These are phyloP conservation scores for Metarhizium sp. DNA, from an alignment of 2,329 filamentous ascomycete genomes.

Conservation along the genomic window DNA sequence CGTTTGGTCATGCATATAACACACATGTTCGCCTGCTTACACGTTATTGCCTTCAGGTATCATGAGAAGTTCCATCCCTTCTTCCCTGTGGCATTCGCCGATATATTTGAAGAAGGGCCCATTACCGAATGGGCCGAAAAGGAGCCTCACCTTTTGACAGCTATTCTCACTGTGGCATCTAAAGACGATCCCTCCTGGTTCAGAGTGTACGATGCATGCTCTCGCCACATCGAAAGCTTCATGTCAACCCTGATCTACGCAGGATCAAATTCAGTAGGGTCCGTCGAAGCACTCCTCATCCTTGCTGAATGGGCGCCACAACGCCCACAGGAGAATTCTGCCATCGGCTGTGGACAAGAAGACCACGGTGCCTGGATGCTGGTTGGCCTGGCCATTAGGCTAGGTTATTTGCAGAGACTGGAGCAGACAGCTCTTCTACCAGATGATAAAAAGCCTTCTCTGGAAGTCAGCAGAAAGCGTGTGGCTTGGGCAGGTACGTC, in stretches of 20 bases:
- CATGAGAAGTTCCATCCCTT: slow-evolving; percentile 59
- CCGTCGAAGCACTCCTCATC: slow-evolving; percentile 59
- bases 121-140: slow-evolving; percentile 47
- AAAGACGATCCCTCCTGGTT: slow-evolving; percentile 59
- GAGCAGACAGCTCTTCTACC: slow-evolving; percentile 59
- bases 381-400: slow-evolving; percentile 58
- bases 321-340: slow-evolving; percentile 49
- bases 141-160: slow-evolving; percentile 59
- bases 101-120: slow-evolving; percentile 43
- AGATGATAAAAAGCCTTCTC: slow-evolving; percentile 48
- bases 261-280: slow-evolving; percentile 57
- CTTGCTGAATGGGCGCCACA: slow-evolving; percentile 68
- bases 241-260: slow-evolving; percentile 59
- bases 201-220: slow-evolving; percentile 55
- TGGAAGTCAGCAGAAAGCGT: slow-evolving; percentile 51
- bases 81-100: slow-evolving; percentile 56
- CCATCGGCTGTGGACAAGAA: slow-evolving; percentile 62
- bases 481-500: slow-evolving; percentile 54
- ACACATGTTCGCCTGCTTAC: not conserved
- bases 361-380: slow-evolving; percentile 72
- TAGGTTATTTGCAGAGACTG: slow-evolving; percentile 61
- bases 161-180: slow-evolving; percentile 60
- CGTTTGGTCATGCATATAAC: not conserved
- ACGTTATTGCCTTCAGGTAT: slow-evolving; percentile 33
- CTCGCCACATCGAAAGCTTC: slow-evolving; percentile 59